Percentiles rank a stretch among this genome's conserved stretches.
phyloP scores from a whole-genome alignment of 345 rosid species.

The Iberis pinnata region DNA sequence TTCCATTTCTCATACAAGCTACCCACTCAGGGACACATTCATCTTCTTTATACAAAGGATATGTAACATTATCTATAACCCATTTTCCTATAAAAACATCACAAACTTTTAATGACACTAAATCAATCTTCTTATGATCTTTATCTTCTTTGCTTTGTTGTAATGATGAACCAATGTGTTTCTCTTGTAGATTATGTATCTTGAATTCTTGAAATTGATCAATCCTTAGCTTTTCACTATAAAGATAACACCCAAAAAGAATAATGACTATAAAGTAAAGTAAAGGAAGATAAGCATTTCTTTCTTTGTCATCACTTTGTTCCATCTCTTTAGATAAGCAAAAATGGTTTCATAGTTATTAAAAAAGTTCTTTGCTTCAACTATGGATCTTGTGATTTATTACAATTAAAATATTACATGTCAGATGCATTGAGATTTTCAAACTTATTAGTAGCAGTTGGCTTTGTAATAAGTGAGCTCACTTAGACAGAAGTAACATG shows the following conservation, averaged over 20 bases:
- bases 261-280: conserved; percentile 24
- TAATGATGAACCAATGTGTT: conserved; percentile 5
- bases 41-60: conserved; percentile 64
- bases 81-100: conserved; percentile 75
- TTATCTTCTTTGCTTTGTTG: conserved; percentile 9
- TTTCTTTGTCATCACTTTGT: conserved; percentile 10
- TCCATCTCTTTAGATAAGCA: conserved; percentile 27
- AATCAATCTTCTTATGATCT: conserved; percentile 23
- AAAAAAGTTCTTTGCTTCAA: too few relatives aligned
- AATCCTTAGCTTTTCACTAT: conserved; percentile 32
- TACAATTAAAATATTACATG: too few relatives aligned
- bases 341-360: conserved; percentile 1
- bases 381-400: too few relatives aligned
- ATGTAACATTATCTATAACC: conserved; percentile 57
- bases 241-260: conserved; percentile 41
- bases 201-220: conserved; percentile 24
- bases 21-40: conserved; percentile 66
- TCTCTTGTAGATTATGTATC: conserved; percentile 5
- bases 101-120: conserved; percentile 41
- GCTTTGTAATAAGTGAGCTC: too few relatives aligned
- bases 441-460: too few relatives aligned
- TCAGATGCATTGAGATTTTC: too few relatives aligned
- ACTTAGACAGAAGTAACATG: too few relatives aligned
- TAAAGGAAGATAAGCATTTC: conserved; percentile 28
- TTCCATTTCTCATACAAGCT: conserved; percentile 67